phyloP scores from a whole-genome alignment of 768 basidiomycete species.

The Cyclocybe aegerita region DNA sequence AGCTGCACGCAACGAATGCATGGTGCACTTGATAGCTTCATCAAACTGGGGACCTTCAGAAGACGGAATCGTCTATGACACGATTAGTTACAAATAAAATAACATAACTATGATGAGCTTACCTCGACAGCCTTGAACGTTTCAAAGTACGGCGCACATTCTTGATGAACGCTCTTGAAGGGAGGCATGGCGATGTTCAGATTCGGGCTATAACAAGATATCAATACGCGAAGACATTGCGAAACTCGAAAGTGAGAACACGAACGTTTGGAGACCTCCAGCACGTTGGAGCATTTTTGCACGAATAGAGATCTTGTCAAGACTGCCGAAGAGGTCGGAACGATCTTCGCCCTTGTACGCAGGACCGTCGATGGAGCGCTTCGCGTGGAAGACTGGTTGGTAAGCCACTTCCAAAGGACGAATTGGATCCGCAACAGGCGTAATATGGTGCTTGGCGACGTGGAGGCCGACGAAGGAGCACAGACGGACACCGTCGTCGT shows the following conservation, averaged over 20 bases:
- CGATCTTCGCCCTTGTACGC: conserved; percentile 2
- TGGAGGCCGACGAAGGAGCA: conserved; percentile 14
- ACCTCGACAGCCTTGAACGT: conserved; percentile 3
- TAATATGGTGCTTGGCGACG: conserved; percentile 15
- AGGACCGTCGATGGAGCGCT: not conserved
- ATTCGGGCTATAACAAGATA: not conserved
- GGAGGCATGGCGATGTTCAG: not conserved
- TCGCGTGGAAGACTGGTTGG: conserved; percentile 10
- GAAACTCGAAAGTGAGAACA: not conserved
- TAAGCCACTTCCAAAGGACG: conserved; percentile 7
- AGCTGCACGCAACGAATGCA: conserved; percentile 7
- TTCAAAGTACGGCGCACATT: conserved; percentile 4
- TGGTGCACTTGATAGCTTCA: conserved; percentile 2
- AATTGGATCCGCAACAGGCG: conserved; percentile 10
- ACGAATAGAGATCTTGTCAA: conserved; percentile 10
- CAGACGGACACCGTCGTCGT: conserved; percentile 21
- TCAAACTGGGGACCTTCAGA: conserved; percentile 13
- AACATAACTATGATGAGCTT: not conserved
- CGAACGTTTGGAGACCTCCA: not conserved
- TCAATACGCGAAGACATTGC: not conserved
- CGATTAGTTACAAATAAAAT: not conserved
- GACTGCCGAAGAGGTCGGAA: conserved; percentile 6
- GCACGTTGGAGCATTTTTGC: conserved; percentile 3
- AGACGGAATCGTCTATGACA: not conserved
- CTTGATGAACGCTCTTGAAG: not conserved